Evolutionary conservation across 768 basidiomycete species (phyloP).

Genomic region (Cyathus striatus): DNA sequence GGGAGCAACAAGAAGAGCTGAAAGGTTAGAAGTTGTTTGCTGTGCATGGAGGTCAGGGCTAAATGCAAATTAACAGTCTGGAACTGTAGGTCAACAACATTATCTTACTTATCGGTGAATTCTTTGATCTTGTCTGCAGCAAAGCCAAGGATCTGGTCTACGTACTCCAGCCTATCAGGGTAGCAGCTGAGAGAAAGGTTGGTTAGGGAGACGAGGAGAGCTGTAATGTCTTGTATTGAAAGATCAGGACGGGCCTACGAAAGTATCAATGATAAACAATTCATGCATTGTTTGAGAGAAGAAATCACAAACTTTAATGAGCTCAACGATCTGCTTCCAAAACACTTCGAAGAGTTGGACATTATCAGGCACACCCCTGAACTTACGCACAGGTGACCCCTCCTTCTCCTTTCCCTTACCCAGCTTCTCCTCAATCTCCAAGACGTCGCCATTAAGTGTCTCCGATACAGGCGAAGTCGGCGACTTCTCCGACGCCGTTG

Average conservation of each 20-base stretch:
- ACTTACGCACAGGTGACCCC: slow-evolving; percentile 60
- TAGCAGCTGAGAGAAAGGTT: slow-evolving; percentile 97
- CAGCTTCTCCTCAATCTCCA: slow-evolving; percentile 17
- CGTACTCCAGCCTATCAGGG: slow-evolving; percentile 94
- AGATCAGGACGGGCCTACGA: slow-evolving; percentile 92
- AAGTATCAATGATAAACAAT: neutral
- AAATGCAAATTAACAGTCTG: neutral
- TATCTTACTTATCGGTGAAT: slow-evolving; percentile 66
- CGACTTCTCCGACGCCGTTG: slow-evolving; percentile 18
- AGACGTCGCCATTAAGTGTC: slow-evolving; percentile 15
- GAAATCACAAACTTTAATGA: slow-evolving; percentile 74
- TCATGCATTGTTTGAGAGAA: neutral
- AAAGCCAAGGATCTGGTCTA: slow-evolving; percentile 92
- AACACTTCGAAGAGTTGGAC: slow-evolving; percentile 97
- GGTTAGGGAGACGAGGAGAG: slow-evolving; percentile 89
- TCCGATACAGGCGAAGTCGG: slow-evolving; percentile 13
- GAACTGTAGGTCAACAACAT: neutral
- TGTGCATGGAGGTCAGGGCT: slow-evolving; percentile 87
- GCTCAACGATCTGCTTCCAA: slow-evolving; percentile 96
- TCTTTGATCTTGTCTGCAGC: slow-evolving; percentile 84
- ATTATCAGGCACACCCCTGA: slow-evolving; percentile 92
- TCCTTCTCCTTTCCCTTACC: slow-evolving; percentile 63
- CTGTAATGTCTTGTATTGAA: slow-evolving; percentile 96
- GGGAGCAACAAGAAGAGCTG: slow-evolving; percentile 86
- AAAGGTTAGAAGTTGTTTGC: slow-evolving; percentile 86